Conservation (phyloP, 441 rosid species). For the Mallotus japonicus region DNA sequence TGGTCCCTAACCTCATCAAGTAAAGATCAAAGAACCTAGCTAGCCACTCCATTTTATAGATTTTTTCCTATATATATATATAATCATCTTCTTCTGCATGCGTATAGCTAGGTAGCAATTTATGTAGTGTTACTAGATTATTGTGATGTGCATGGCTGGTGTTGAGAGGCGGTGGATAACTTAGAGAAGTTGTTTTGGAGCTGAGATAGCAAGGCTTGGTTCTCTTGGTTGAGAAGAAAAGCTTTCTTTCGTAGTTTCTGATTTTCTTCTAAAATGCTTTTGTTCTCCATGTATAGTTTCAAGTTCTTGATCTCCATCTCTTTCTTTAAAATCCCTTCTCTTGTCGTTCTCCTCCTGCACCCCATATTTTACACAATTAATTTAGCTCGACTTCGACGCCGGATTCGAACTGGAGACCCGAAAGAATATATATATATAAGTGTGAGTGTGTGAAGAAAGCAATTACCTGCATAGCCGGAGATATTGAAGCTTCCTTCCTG, state of each 20-base stretch:
- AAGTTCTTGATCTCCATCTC: conserved; percentile 56
- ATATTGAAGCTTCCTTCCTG: conserved; percentile 32
- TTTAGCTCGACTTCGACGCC: neutral
- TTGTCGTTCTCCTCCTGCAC: conserved; percentile 34
- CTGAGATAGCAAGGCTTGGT: conserved; percentile 50
- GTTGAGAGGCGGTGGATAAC: neutral
- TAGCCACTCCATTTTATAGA: too few relatives aligned
- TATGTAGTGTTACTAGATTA: too few relatives aligned
- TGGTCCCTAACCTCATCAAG: too few relatives aligned
- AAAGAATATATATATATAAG: too few relatives aligned
- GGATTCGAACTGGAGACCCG: too few relatives aligned
- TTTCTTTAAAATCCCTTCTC: conserved; percentile 24
- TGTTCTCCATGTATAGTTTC: conserved; percentile 68
- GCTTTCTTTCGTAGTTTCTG: conserved; percentile 74
- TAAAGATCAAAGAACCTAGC: too few relatives aligned
- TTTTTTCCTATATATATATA: too few relatives aligned
- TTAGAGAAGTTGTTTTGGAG: conserved; percentile 40
- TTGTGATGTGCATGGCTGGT: neutral
- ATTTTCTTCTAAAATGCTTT: conserved; percentile 61
- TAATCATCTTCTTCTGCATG: neutral
- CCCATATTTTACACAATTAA: neutral
- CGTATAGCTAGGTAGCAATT: too few relatives aligned
- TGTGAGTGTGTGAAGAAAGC: too few relatives aligned
- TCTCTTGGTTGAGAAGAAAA: conserved; percentile 64
- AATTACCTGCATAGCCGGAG: conserved; percentile 42